Base-by-base conservation (phyloP, 2,329 filamentous ascomycete species). In the Harringtonia aguacate region DNA sequence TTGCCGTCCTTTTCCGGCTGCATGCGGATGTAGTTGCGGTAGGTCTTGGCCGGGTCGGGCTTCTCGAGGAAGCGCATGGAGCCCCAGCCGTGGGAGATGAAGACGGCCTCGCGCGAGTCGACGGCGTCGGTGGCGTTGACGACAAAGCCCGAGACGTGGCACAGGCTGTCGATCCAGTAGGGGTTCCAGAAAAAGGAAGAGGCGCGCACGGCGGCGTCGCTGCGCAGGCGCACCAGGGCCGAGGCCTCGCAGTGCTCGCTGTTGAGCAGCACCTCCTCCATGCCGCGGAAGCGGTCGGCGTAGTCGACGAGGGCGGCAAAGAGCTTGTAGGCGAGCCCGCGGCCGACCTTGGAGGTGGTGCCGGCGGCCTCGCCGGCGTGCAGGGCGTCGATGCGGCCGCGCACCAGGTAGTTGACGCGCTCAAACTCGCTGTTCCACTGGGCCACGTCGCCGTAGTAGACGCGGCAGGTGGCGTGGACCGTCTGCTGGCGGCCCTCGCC, bases 321-420 rank as follows among this genome's bases (percentile, higher is more conserved):
- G 1, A 77, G 72, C 64, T 88, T 89, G 72, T 92, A 92, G 14
- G 82, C 81, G 65, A 88, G 76, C 29, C 82, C 82, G 22, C 82
- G 78, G 40, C 82, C 75, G 49, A 88, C 75, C 63, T 84, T 83
- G 58, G 84, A 82, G 24, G 82, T 81, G 45, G 75, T 72, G 33
- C 83, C 83, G 29, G 68, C 70, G 53, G 75, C 65, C 44, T 83
- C 80, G 47, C 77, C 81, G 49, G 75, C 64, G 52, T 71, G 65
- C 3, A 82, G 69, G 22, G 68, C 62, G 18, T 79, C 67, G 44
- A 82, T 70, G 45, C 79, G 75, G 20, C 69, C 70, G 54, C 78
- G 75, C 56, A 90, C 77, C 30, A 87, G 68, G 56, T 88, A 86
- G 52, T 73, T 71, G 51, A 75, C 74, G 43, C 81, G 79, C 48